Conservation (phyloP, 345 rosid genomes). For the Dipteronia dyeriana region DNA sequence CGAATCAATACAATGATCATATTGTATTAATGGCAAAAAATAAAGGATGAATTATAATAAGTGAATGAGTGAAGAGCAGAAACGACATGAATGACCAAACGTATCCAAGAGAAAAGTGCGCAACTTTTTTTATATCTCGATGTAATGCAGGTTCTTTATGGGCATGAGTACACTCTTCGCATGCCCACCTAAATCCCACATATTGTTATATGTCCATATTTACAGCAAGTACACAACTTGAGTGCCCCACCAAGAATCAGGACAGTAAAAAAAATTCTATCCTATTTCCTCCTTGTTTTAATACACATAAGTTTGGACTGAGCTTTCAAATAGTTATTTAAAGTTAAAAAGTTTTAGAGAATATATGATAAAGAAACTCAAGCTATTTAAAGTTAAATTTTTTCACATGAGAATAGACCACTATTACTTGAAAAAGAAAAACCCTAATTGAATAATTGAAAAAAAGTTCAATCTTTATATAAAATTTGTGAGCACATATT, state of each 20-base stretch:
- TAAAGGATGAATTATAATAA: not conserved
- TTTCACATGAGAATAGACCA: not conserved
- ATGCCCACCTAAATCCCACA: constrained; percentile 35
- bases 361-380: too few species aligned
- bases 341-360: not conserved
- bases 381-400: not conserved
- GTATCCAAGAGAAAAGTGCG: not conserved
- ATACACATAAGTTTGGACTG: not conserved
- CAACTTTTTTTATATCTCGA: not conserved
- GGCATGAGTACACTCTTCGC: constrained; percentile 25
- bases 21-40: not conserved
- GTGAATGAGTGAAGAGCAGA: not conserved
- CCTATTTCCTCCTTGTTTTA: not conserved
- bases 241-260: constrained; percentile 40
- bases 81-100: not conserved
- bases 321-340: not conserved
- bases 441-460: not conserved
- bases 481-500: not conserved
- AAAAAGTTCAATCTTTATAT: not conserved
- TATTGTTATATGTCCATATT: constrained; percentile 35
- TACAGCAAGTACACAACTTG: constrained; percentile 35
- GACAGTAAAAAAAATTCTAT: constrained; percentile 13
- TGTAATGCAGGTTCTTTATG: constrained; percentile 30
- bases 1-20: constrained; percentile 2
- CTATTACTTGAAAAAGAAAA: not conserved